Evolutionary conservation across 805 yeast species (phyloP).

Genomic region (Candida michaelii): DNA sequence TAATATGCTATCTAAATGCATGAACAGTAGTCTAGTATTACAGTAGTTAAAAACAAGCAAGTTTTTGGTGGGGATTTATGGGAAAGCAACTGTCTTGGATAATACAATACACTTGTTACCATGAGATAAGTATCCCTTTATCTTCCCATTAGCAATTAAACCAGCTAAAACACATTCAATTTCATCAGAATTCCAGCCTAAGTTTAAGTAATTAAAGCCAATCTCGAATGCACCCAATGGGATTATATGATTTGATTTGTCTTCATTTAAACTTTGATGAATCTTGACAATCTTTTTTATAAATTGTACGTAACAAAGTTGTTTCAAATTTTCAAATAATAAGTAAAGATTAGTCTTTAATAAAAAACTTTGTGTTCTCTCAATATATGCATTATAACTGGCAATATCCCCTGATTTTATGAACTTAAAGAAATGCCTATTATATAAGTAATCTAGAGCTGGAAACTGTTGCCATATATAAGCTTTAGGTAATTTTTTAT

Average conservation of each 20-base stretch:
- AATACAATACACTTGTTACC: conserved; percentile 70
- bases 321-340: conserved; percentile 52
- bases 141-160: conserved; percentile 54
- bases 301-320: conserved; percentile 50
- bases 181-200: conserved; percentile 37
- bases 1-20: too few species aligned
- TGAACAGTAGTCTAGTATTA: too few species aligned
- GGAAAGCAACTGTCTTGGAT: conserved; percentile 70
- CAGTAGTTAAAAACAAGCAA: too few species aligned
- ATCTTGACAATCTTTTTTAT: conserved; percentile 38
- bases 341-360: conserved; percentile 62
- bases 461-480: conserved; percentile 43
- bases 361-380: conserved; percentile 47
- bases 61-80: neutral
- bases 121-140: conserved; percentile 84
- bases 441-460: conserved; percentile 40
- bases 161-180: conserved; percentile 71
- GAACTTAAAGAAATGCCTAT: conserved; percentile 46
- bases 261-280: conserved; percentile 21
- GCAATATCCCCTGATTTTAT: conserved; percentile 55
- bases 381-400: conserved; percentile 47
- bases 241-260: conserved; percentile 31
- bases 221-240: conserved; percentile 43
- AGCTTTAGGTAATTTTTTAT: conserved; percentile 47
- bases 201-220: conserved; percentile 37